These are phyloP conservation scores for Calonectria fujianensis DNA, from an alignment of 2,329 filamentous ascomycete genomes.

Conservation along the genomic window DNA sequence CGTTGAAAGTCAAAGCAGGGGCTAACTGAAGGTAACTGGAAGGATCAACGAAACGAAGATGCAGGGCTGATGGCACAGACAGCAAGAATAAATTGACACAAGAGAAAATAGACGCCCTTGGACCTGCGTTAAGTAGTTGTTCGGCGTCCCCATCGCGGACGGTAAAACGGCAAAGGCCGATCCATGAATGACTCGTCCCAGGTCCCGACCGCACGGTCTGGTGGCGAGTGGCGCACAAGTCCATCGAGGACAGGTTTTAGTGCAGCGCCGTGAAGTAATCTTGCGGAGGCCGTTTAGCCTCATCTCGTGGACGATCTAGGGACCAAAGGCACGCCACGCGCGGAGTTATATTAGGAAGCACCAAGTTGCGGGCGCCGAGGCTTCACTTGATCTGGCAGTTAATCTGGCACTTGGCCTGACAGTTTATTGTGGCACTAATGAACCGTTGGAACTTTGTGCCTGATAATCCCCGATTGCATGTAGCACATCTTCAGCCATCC, in stretches of 20 bases:
- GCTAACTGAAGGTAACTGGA: neutral
- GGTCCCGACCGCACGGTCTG: slow-evolving; percentile 1
- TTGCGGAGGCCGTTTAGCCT: neutral
- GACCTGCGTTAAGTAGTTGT: slow-evolving; percentile 7
- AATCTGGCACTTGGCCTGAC: neutral
- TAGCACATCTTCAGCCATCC: no score
- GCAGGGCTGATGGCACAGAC: slow-evolving; percentile 11
- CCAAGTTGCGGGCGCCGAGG: slow-evolving; percentile 1
- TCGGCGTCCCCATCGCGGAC: neutral
- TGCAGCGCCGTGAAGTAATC: neutral
- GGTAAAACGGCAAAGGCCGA: neutral
- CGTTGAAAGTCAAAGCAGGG: neutral
- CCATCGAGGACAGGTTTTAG: neutral
- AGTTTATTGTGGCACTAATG: neutral
- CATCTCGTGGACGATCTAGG: neutral
- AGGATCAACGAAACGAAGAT: neutral
- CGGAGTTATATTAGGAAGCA: neutral
- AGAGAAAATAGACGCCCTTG: neutral
- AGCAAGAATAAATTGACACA: neutral
- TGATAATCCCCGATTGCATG: neutral
- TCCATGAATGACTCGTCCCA: slow-evolving; percentile 7
- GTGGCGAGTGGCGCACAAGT: neutral
- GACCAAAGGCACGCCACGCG: neutral
- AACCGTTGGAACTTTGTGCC: neutral
- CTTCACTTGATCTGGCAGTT: neutral